Conservation (phyloP, 1,139 yeast genomes). For the Diutina rugosa region DNA sequence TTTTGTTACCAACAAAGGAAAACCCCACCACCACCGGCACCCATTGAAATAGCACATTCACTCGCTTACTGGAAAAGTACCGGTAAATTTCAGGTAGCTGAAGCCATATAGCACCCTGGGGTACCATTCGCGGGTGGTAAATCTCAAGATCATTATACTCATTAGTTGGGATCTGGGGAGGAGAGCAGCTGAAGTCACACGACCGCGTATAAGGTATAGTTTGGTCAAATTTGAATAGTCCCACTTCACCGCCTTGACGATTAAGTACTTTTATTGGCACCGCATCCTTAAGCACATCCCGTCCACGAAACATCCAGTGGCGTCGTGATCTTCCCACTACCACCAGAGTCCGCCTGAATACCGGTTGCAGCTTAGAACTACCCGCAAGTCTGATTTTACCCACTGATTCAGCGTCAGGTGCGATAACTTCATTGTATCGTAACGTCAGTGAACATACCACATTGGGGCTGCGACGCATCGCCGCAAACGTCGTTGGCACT, state of each 20-base stretch:
- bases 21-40: not conserved
- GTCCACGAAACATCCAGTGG: slow-evolving; percentile 27
- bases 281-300: slow-evolving; percentile 12
- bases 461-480: slow-evolving; percentile 21
- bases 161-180: slow-evolving; percentile 16
- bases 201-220: slow-evolving; percentile 17
- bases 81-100: slow-evolving; percentile 10
- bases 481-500: slow-evolving; percentile 16
- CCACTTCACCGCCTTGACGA: slow-evolving; percentile 11
- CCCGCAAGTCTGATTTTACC: slow-evolving; percentile 8
- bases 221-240: slow-evolving; percentile 17
- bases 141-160: slow-evolving; percentile 24
- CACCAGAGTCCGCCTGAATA: slow-evolving; percentile 15
- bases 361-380: slow-evolving; percentile 8
- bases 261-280: slow-evolving; percentile 11
- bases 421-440: slow-evolving; percentile 18
- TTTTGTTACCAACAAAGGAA: not conserved
- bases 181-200: slow-evolving; percentile 4
- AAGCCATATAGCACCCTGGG: slow-evolving; percentile 20
- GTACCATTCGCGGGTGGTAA: slow-evolving; percentile 19
- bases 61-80: not conserved
- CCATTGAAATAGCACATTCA: not conserved
- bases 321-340: slow-evolving; percentile 21
- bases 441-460: slow-evolving; percentile 14
- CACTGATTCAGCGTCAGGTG: slow-evolving; percentile 8